Evolutionary conservation across 495 filamentous ascomycete genomes (phyloP).

Genomic region (Monascus purpureus): DNA sequence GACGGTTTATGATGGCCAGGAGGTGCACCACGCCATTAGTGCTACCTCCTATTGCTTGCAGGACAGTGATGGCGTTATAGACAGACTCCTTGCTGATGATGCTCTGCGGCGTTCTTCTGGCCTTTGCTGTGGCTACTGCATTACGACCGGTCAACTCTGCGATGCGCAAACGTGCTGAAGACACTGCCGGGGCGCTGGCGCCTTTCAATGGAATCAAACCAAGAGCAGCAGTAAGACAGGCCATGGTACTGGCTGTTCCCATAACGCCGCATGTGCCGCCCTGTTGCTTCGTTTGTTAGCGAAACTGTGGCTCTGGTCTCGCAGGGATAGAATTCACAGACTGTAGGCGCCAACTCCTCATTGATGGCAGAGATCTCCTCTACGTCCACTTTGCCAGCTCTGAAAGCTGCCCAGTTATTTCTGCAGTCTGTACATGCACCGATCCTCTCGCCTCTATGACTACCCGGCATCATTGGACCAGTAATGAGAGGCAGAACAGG

Average conservation of each 20-base stretch:
- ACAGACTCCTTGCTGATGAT: constrained; percentile 48
- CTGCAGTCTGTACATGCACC: constrained; percentile 56
- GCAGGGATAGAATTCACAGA: constrained; percentile 13
- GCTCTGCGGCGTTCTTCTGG: constrained; percentile 33
- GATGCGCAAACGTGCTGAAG: constrained; percentile 45
- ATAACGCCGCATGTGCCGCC: constrained; percentile 56
- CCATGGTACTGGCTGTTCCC: constrained; percentile 60
- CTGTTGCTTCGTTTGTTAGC: constrained; percentile 13
- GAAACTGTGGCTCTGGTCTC: not conserved
- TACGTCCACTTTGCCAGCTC: constrained; percentile 45
- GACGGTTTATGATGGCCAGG: constrained; percentile 48
- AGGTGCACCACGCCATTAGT: constrained; percentile 57
- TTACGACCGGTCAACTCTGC: constrained; percentile 48
- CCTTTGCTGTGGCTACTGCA: constrained; percentile 34
- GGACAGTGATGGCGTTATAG: constrained; percentile 50
- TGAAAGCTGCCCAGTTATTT: constrained; percentile 51
- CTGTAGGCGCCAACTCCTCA: constrained; percentile 52
- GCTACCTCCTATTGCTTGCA: constrained; percentile 56
- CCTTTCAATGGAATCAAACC: constrained; percentile 50
- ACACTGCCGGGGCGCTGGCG: constrained; percentile 51
- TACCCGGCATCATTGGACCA: constrained; percentile 56
- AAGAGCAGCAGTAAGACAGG: constrained; percentile 46
- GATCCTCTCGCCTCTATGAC: constrained; percentile 40
- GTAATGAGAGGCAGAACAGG: constrained; percentile 48
- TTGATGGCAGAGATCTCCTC: constrained; percentile 54